Percentiles rank a stretch among this genome's conserved stretches.
Evolutionary conservation across 441 rosid genomes (phyloP).

Genomic region (Jatropha multifida): DNA sequence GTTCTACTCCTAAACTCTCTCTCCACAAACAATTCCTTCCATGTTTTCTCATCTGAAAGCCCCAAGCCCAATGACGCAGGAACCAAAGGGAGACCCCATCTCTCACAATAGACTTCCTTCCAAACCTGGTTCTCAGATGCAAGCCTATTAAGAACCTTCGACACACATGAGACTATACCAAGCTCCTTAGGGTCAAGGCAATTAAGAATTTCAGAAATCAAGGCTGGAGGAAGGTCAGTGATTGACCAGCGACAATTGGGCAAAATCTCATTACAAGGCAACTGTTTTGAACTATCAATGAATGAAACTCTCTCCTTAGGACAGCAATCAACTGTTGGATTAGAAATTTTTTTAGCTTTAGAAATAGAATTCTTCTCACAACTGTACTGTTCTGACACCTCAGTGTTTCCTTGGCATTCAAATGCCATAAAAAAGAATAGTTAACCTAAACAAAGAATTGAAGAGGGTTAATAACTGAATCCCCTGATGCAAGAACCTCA

Average conservation of each 20-base stretch:
- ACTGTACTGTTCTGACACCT: constrained; percentile 25
- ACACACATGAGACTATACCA: constrained; percentile 82
- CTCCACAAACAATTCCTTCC: constrained; percentile 90
- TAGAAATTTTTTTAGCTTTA: constrained; percentile 30
- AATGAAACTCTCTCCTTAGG: constrained; percentile 40
- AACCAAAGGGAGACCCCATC: constrained; percentile 74
- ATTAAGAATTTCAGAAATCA: constrained; percentile 75
- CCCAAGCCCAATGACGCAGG: constrained; percentile 28
- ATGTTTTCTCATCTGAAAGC: constrained; percentile 55
- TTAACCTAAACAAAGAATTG: constrained; percentile 18
- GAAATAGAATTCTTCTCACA: constrained; percentile 26
- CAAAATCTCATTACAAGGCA: constrained; percentile 38
- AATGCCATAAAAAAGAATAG: constrained; percentile 58
- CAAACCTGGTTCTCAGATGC: constrained; percentile 84
- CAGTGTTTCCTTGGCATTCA: constrained; percentile 52
- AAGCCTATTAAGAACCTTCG: constrained; percentile 55
- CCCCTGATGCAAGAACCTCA: constrained; percentile 1
- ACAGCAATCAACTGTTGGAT: constrained; percentile 15
- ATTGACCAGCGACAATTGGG: constrained; percentile 39
- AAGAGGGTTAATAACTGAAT: constrained; percentile 8
- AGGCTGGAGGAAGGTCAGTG: constrained; percentile 77
- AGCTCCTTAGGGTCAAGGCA: constrained; percentile 83
- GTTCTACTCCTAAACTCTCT: constrained; percentile 80
- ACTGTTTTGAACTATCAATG: constrained; percentile 32
- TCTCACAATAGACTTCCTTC: constrained; percentile 80